Base-by-base conservation (phyloP, 371 early-diverging fungal genomes). In the Circinella minor region DNA sequence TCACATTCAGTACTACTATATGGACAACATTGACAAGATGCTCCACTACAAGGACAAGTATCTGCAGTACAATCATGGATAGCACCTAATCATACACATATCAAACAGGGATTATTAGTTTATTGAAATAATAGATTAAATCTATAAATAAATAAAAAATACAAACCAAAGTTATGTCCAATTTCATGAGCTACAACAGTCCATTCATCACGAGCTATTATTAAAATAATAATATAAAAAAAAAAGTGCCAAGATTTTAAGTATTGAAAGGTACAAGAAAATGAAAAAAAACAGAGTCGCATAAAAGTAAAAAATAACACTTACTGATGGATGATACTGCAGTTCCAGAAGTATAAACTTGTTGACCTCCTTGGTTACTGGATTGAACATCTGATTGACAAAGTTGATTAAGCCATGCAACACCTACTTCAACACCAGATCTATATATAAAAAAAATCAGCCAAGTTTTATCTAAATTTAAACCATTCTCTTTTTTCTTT, bases 181-280 rank as follows among this genome's bases (percentile, higher is more conserved):
- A 98, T 90, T 80, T 95, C 95, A 74, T 98, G 98, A 13, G 97
- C 98, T 8, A 98, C 92, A 0, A 98, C 95, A 78, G 95, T 93
- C 97, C 97, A 98, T 75, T 96, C 95, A 59, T 90, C 91, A 14
- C 90, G 84, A 39, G 91, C 91, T 84, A 61, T 5, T 15, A 51
- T 13, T 13, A 51, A 13, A 17, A 5, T 55, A 15, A 49, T 20
- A 63, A n/a, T 57, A 46, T n/a, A n/a, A n/a, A n/a, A n/a, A 49
- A 51, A 51, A 51, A 13, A 15, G 5, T n/a, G 51, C 51, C 51
- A 51, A 51, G 51, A 17, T 51, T 17, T 27, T n/a, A 15, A 7
- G 14, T 51, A 51, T 17, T 5, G n/a, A 51, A 13, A 47, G 3
- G 47, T 15, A 47, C 27, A 0, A 2, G 27, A 27, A 27, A 27